Percentiles rank a stretch among this genome's conserved stretches.
phyloP scores from a whole-genome alignment of 345 rosid genomes.

The Erodium maritimum region DNA sequence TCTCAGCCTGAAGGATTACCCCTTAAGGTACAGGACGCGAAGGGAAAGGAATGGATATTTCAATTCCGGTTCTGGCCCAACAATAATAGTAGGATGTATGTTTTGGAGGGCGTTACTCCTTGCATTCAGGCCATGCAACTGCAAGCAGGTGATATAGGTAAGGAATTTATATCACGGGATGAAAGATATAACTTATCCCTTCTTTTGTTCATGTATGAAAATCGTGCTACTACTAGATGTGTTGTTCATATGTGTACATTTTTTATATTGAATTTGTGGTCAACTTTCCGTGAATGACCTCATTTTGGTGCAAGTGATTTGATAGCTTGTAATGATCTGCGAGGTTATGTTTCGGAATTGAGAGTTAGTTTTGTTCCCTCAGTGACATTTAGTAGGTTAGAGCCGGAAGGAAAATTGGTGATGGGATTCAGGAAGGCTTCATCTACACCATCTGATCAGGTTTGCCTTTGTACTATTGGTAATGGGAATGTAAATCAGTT shows the following conservation, averaged over 20 bases:
- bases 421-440: constrained; percentile 95
- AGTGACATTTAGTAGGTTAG: constrained; percentile 89
- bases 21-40: constrained; percentile 80
- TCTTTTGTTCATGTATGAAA: neutral
- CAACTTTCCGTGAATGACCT: constrained; percentile 7
- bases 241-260: too few species aligned
- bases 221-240: too few species aligned
- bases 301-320: constrained; percentile 10
- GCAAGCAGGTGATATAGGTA: constrained; percentile 98
- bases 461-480: constrained; percentile 15
- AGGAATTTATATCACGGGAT: constrained; percentile 1
- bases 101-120: constrained; percentile 84
- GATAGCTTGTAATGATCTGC: neutral
- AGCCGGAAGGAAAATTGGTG: constrained; percentile 86
- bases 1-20: constrained; percentile 86
- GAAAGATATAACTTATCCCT: neutral
- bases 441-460: constrained; percentile 74
- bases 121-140: constrained; percentile 88
- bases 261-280: constrained; percentile 1
- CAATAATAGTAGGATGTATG: constrained; percentile 86
- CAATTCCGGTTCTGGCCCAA: constrained; percentile 96
- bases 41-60: constrained; percentile 92
- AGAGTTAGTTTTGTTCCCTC: constrained; percentile 21
- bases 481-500: too few species aligned
- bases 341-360: constrained; percentile 12